Conservation (phyloP, 225 moss, liverwort and hornwort genomes). For the Neckera pumila region DNA sequence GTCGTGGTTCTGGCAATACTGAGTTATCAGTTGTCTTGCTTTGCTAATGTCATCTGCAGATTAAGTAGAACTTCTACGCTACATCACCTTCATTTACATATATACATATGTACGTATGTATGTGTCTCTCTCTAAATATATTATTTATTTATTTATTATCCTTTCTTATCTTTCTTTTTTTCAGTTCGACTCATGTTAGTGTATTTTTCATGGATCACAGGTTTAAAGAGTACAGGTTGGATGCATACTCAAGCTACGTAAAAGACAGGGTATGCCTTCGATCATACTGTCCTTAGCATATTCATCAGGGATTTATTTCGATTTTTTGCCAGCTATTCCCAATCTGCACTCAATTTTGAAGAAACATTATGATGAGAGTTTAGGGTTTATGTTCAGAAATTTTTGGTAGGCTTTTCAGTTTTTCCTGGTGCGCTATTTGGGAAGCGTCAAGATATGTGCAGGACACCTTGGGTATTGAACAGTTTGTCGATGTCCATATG, state of each 20-base stretch:
- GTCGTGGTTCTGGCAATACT: neutral
- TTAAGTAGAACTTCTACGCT: neutral
- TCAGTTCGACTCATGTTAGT: neutral
- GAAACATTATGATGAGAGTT: neutral
- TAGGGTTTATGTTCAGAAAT: neutral
- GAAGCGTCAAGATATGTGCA: neutral
- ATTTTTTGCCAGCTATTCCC: neutral
- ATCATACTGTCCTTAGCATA: neutral
- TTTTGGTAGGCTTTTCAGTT: neutral
- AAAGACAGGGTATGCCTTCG: constrained; percentile 14
- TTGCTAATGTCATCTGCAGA: neutral
- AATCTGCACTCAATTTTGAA: neutral
- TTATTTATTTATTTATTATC: neutral
- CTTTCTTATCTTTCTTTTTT: neutral
- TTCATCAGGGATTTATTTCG: neutral
- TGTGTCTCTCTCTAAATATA: neutral
- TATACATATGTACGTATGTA: too few relatives aligned
- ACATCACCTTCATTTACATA: neutral
- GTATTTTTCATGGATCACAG: constrained; percentile 1
- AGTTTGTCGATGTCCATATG: neutral
- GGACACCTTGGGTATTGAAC: neutral
- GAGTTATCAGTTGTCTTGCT: neutral
- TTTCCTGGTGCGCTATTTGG: neutral
- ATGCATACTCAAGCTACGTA: constrained; percentile 27
- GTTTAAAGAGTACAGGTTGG: constrained; percentile 30